Percentiles rank a stretch among this genome's conserved stretches.
Conservation (phyloP, 495 filamentous ascomycete genomes). For the Opeltia flavorubescens region DNA sequence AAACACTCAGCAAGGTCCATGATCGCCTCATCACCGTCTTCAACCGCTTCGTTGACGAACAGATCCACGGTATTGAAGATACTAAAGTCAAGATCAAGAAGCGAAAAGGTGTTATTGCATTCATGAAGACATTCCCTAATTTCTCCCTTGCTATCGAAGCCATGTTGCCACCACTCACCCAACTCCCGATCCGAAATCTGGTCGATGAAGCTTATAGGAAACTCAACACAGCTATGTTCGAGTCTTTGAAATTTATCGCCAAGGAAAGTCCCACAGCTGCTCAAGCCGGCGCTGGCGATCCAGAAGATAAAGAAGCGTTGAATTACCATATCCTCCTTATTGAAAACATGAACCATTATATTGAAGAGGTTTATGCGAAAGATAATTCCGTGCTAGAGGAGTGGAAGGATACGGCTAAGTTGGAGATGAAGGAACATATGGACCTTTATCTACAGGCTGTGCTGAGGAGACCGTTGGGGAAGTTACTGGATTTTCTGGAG, state of each 20-base stretch:
- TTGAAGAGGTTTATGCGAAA: conserved; percentile 76
- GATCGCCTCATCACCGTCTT: conserved; percentile 62
- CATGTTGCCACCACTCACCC: conserved; percentile 49
- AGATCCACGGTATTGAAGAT: conserved; percentile 89
- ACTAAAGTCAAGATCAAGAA: conserved; percentile 99
- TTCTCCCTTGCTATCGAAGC: conserved; percentile 70
- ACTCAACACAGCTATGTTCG: conserved; percentile 93
- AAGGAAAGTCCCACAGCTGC: conserved; percentile 57
- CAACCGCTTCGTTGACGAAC: conserved; percentile 82
- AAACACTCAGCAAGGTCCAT: conserved; percentile 65
- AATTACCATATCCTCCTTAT: conserved; percentile 96
- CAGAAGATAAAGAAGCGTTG: conserved; percentile 86
- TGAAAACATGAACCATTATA: conserved; percentile 96
- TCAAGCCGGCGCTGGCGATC: conserved; percentile 33
- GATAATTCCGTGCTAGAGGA: conserved; percentile 60
- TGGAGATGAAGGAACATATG: conserved; percentile 81
- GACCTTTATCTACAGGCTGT: conserved; percentile 73
- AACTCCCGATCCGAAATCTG: conserved; percentile 51
- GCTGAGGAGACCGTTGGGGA: conserved; percentile 77
- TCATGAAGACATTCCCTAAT: conserved; percentile 83
- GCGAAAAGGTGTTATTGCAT: conserved; percentile 86
- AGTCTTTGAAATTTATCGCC: conserved; percentile 87
- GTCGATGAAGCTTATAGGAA: conserved; percentile 79
- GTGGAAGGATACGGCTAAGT: conserved; percentile 61
- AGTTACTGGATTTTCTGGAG: conserved; percentile 79